A percentile compares a stretch with the other conserved stretches of the same genome.
Evolutionary conservation across 441 rosid genomes (phyloP).

Genomic region (Gossypium schwendimanii): DNA sequence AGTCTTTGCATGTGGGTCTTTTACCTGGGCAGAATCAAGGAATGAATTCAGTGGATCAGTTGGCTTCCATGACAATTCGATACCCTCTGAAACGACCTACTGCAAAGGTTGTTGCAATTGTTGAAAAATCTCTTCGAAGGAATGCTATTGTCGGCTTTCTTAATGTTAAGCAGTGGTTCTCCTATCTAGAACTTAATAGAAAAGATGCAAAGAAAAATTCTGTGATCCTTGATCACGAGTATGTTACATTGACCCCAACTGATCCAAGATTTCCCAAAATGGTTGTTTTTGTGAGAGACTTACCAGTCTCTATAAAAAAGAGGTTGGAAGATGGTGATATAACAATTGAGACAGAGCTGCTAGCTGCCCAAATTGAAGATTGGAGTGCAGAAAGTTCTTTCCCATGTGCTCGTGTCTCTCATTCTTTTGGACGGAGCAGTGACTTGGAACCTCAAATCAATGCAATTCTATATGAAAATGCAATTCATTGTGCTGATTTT

Average conservation of each 20-base stretch:
- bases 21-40: conserved; percentile 25
- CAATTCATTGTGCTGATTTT: conserved; percentile 55
- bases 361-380: conserved; percentile 55
- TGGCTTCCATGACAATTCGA: conserved; percentile 45
- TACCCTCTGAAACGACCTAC: conserved; percentile 76
- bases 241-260: conserved; percentile 51
- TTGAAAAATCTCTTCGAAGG: conserved; percentile 57
- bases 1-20: conserved; percentile 21
- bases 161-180: conserved; percentile 56
- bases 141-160: conserved; percentile 71
- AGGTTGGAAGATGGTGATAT: conserved; percentile 61
- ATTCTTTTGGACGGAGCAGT: conserved; percentile 64
- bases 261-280: conserved; percentile 70
- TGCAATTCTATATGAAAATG: conserved; percentile 68
- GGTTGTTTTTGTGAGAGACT: conserved; percentile 41
- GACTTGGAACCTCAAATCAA: conserved; percentile 61
- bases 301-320: conserved; percentile 56
- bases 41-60: conserved; percentile 39
- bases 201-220: conserved; percentile 35
- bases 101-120: conserved; percentile 65
- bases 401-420: conserved; percentile 52
- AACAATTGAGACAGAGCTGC: conserved; percentile 63
- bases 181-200: conserved; percentile 30
- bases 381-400: conserved; percentile 65
- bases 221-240: conserved; percentile 32